These are phyloP conservation scores for Aspergillus arachidicola DNA, from an alignment of 2,329 filamentous ascomycete genomes.

Conservation along the genomic window DNA sequence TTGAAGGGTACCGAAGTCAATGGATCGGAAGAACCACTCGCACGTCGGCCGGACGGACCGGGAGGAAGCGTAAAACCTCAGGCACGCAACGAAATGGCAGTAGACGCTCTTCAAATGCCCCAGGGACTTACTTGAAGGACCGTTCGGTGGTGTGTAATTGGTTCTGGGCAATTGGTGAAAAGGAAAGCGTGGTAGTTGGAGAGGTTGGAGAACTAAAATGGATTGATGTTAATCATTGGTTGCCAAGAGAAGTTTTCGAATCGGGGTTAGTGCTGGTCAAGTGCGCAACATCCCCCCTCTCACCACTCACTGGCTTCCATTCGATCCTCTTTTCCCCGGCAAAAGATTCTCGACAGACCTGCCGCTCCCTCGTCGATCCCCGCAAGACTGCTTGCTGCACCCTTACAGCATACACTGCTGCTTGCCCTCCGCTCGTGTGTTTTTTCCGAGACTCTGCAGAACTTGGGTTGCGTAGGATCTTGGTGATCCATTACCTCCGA, in stretches of 20 bases:
- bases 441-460: conserved; percentile 22
- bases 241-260: conserved; percentile 31
- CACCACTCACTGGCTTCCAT: conserved; percentile 27
- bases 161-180: neutral
- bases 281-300: conserved; percentile 28
- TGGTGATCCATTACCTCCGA: conserved; percentile 29
- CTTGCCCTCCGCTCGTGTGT: conserved; percentile 4
- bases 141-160: neutral
- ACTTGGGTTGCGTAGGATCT: conserved; percentile 28
- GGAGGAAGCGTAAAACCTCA: neutral
- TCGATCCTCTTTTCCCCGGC: conserved; percentile 28
- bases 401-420: neutral
- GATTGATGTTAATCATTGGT: neutral
- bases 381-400: neutral
- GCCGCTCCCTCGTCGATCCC: conserved; percentile 14
- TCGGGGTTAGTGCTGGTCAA: conserved; percentile 27
- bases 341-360: conserved; percentile 26
- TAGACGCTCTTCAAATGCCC: neutral
- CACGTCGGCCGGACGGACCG: conserved; percentile 5
- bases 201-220: neutral
- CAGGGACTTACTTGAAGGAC: neutral
- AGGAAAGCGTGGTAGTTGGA: neutral
- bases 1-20: conserved; percentile 4
- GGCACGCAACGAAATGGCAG: neutral
- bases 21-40: neutral